Percentiles rank a stretch among this genome's conserved stretches.
These are phyloP conservation scores for Pholiota molesta DNA, from an alignment of 768 basidiomycete species.

Conservation along the genomic window DNA sequence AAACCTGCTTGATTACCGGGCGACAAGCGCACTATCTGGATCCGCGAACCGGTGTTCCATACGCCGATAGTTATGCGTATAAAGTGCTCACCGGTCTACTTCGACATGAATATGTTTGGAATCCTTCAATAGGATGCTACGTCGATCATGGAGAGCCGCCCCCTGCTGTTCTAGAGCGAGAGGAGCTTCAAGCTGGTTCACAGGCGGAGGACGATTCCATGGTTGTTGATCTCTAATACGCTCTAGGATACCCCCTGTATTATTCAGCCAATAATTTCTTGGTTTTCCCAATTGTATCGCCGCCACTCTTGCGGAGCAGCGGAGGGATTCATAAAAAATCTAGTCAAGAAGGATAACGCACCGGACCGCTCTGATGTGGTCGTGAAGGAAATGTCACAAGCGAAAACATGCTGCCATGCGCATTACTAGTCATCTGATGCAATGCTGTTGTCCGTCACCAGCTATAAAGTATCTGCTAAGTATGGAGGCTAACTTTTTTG, in stretches of 20 bases:
- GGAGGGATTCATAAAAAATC: too few relatives aligned
- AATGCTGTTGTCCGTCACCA: not conserved
- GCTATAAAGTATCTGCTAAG: not conserved
- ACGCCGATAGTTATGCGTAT: slow-evolving; percentile 70
- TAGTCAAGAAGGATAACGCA: too few relatives aligned
- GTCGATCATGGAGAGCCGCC: slow-evolving; percentile 31
- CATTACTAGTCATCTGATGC: not conserved
- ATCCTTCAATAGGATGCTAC: slow-evolving; percentile 45
- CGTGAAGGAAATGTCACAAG: too few relatives aligned
- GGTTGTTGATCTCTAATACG: not conserved
- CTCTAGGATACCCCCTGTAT: not conserved
- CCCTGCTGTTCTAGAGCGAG: slow-evolving; percentile 6
- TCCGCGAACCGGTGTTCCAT: slow-evolving; percentile 80
- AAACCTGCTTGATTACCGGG: slow-evolving; percentile 80
- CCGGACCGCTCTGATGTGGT: not conserved
- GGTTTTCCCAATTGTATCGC: too few relatives aligned
- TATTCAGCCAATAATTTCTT: too few relatives aligned
- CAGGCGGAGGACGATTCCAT: slow-evolving; percentile 1
- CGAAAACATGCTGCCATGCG: not conserved
- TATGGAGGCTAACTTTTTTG: not conserved
- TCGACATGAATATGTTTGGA: slow-evolving; percentile 75
- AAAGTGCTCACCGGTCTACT: slow-evolving; percentile 62
- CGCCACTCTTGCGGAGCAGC: too few relatives aligned
- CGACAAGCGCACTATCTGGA: slow-evolving; percentile 76
- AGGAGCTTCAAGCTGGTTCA: not conserved